Evolutionary conservation across 2,329 filamentous ascomycete species (phyloP), one percentile per base, ranked within the genome.

Genomic region (Ceratocystis cubensis): DNA sequence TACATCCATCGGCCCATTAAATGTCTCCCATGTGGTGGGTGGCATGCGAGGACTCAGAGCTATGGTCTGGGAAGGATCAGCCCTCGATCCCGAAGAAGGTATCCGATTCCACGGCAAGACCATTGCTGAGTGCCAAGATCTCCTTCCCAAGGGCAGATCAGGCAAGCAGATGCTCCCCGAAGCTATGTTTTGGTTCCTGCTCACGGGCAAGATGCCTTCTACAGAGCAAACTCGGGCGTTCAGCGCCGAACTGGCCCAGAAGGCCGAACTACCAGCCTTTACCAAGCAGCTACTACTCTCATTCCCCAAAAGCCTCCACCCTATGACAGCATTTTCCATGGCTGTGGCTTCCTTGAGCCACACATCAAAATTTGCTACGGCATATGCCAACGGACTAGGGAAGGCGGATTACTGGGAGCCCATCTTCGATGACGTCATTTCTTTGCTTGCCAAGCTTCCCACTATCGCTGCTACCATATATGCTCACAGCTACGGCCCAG

Each of bases 401-500:
- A 99, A 97, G 82, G 89, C 91, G 65, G 91, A 96, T 72, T 97
- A 97, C 84, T 99, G 94, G 94, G 94, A 97, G 79, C 91, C 93
- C 15, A 96, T 91, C 57, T 97, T 96, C 74, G 93, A 97, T 75
- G 94, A 99, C 80, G 87, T 84, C 76, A 96, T 99, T 76, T 90
- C 88, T 61, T 83, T 99, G 69, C 84, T 99, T 66, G 94, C 93
- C 69, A 99, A 99, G 82, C 87, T 99, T 65, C 94, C 94, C 69
- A 95, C 91, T 69, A 92, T 99, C 71, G 94, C 94, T 33, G 94
- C 94, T 68, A 95, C 96, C 78, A 96, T 99, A 74, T 96, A 99
- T 82, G 91, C 96, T 74, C 94, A 94, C 76, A 81, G 91, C 70
- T 89, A 94, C 83, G 80, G 84, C 71, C 25, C 30, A 6, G 30